A percentile compares a stretch with the other conserved stretches of the same genome.
Evolutionary conservation across 2,329 filamentous ascomycete genomes (phyloP).

Genomic region (Xylaria multiplex): DNA sequence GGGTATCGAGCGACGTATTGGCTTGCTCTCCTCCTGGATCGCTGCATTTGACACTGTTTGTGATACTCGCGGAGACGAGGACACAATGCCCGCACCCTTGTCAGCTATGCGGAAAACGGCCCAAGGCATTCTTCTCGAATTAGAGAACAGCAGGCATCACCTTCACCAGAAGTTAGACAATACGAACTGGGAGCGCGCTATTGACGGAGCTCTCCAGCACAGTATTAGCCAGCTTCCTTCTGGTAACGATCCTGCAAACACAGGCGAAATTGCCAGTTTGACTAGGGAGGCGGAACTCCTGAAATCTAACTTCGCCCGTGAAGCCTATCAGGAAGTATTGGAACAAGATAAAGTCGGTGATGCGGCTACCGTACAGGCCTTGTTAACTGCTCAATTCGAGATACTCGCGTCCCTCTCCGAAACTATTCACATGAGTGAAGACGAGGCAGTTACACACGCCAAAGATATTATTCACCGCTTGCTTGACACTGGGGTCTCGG

Average conservation of each 20-base stretch:
- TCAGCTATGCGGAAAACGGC: slow-evolving; percentile 85
- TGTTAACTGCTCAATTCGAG: slow-evolving; percentile 92
- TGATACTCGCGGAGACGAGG: slow-evolving; percentile 74
- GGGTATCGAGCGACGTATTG: slow-evolving; percentile 84
- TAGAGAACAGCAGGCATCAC: slow-evolving; percentile 90
- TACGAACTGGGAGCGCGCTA: slow-evolving; percentile 84
- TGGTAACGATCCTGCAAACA: slow-evolving; percentile 71
- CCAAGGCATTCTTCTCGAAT: slow-evolving; percentile 84
- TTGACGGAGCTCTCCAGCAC: slow-evolving; percentile 89
- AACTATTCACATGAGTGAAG: slow-evolving; percentile 83
- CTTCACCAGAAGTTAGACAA: slow-evolving; percentile 85
- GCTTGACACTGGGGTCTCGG: slow-evolving; percentile 77
- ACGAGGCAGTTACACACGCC: slow-evolving; percentile 82
- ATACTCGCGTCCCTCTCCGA: slow-evolving; percentile 85
- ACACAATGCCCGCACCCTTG: slow-evolving; percentile 74
- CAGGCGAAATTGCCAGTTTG: slow-evolving; percentile 75
- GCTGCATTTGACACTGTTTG: slow-evolving; percentile 88
- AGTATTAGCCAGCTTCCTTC: slow-evolving; percentile 81
- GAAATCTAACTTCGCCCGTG: slow-evolving; percentile 82
- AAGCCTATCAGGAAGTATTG: slow-evolving; percentile 78
- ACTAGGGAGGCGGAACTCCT: slow-evolving; percentile 86
- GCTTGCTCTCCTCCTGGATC: slow-evolving; percentile 89
- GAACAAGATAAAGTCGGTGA: slow-evolving; percentile 88
- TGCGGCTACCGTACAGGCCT: slow-evolving; percentile 78
- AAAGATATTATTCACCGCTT: slow-evolving; percentile 81